phyloP scores from a whole-genome alignment of 176 grass and related monocot species.

The Hsuehochloa calcarea region DNA sequence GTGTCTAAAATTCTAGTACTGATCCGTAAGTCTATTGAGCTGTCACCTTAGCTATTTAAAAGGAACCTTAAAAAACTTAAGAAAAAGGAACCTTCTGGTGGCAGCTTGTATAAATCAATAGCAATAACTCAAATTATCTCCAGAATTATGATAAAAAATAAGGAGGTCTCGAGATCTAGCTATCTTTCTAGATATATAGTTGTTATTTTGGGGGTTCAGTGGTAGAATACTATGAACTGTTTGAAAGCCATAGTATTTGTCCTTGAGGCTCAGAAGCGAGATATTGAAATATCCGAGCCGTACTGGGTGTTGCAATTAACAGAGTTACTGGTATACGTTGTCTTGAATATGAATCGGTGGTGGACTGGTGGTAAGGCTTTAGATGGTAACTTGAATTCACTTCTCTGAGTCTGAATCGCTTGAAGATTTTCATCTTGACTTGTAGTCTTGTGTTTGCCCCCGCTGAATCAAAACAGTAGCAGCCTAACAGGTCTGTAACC shows the following conservation, averaged over 20 bases:
- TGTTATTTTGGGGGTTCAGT: not conserved
- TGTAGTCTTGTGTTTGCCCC: not conserved
- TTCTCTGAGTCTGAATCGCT: not conserved
- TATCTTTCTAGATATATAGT: not conserved
- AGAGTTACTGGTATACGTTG: not conserved
- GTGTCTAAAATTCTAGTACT: not conserved
- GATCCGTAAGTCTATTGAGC: conserved; percentile 14
- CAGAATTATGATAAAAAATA: conserved; percentile 15
- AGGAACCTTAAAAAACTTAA: not conserved
- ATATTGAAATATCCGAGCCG: conserved; percentile 4
- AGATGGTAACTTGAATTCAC: not conserved
- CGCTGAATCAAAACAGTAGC: not conserved
- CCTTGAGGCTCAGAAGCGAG: not conserved
- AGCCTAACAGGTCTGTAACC: not conserved
- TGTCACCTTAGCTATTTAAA: conserved; percentile 24
- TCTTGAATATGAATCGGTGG: not conserved
- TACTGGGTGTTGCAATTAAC: not conserved
- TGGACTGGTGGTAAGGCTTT: conserved; percentile 3
- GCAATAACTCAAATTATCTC: conserved; percentile 37
- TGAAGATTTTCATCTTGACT: not conserved
- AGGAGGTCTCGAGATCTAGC: conserved; percentile 1
- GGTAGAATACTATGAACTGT: not conserved
- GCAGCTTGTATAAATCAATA: conserved; percentile 30
- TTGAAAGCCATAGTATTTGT: not conserved
- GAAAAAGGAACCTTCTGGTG: conserved; percentile 13